These are phyloP conservation scores for Diversispora eburnea DNA, from an alignment of 192 early-diverging fungal species.

Conservation along the genomic window DNA sequence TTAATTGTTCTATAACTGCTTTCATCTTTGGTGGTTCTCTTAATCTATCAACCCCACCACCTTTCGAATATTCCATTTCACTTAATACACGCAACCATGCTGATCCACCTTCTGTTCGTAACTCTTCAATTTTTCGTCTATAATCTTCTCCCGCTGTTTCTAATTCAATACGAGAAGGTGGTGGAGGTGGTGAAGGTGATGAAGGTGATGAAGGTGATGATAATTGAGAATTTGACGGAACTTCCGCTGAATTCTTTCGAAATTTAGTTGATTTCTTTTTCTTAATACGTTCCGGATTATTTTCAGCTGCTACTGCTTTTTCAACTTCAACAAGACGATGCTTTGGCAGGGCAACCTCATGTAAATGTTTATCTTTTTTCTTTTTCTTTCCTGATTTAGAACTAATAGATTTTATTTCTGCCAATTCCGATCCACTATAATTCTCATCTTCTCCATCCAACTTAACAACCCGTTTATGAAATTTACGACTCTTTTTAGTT, in stretches of 20 bases:
- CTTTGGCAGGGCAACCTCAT: conserved; percentile 17
- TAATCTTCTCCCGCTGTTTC: conserved; percentile 34
- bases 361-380: conserved; percentile 22
- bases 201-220: conserved; percentile 22
- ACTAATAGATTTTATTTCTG: neutral
- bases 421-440: conserved; percentile 24
- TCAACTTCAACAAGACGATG: neutral
- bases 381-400: conserved; percentile 12
- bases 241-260: conserved; percentile 1
- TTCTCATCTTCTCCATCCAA: conserved; percentile 13
- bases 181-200: conserved; percentile 8
- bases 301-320: conserved; percentile 19
- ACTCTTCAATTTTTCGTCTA: conserved; percentile 47
- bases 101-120: conserved; percentile 50
- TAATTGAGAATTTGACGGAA: conserved; percentile 30
- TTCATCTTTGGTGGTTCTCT: conserved; percentile 20
- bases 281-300: neutral
- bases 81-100: conserved; percentile 51
- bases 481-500: conserved; percentile 31
- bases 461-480: conserved; percentile 33
- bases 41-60: conserved; percentile 1
- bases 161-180: conserved; percentile 18
- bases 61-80: conserved; percentile 43
- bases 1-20: neutral
- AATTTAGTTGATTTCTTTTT: conserved; percentile 12